Evolutionary conservation across 192 early-diverging fungal genomes (phyloP), one percentile per base, ranked within the genome.

Genomic region (Coemansia sp.): DNA sequence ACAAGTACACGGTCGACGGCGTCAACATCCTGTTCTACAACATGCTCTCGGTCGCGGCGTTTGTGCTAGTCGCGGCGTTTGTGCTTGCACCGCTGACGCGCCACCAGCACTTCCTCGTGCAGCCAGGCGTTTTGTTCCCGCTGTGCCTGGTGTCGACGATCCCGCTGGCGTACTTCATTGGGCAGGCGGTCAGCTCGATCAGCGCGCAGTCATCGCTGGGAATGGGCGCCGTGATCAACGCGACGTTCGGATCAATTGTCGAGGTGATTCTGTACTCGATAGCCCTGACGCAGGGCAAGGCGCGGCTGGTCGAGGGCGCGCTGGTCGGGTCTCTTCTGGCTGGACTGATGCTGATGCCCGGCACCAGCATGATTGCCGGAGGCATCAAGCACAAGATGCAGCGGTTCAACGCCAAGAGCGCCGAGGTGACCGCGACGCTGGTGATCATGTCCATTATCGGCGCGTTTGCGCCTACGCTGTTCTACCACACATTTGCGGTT

Each of bases 11-110:
- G 1, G 85, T 92, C 20, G 93, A 95, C 35, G 97, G 97, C 25
- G 89, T 96, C 83, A 98, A 97, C 83, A 93, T 98, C 61, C 87
- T 97, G 58, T 89, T 98, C 71, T 91, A 97, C 82, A 95, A 98
- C 74, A 73, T 95, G 72, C 81, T 96, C 36, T 85, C 88, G 1
- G 60, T 97, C 1, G 89, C 93, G 1, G 72, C 90, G 24, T 95
- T 97, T 69, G 87, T 90, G 6, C 86, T 97, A 29, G 61, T 91
- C 10, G 90, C 93, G 52, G 87, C 91, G 35, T 92, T 90, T 74
- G 71, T 90, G 29, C 68, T 95, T 60, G 76, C 79, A 36, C 63
- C 83, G 32, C 59, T 81, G 67, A 69, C 85, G 46, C 23, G 75
- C 74, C 67, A 82, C 67, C 36, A 78, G 65, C 69, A 85, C 64